Conservation (phyloP, 129 eudicot genomes). For the Lactuca saligna region DNA sequence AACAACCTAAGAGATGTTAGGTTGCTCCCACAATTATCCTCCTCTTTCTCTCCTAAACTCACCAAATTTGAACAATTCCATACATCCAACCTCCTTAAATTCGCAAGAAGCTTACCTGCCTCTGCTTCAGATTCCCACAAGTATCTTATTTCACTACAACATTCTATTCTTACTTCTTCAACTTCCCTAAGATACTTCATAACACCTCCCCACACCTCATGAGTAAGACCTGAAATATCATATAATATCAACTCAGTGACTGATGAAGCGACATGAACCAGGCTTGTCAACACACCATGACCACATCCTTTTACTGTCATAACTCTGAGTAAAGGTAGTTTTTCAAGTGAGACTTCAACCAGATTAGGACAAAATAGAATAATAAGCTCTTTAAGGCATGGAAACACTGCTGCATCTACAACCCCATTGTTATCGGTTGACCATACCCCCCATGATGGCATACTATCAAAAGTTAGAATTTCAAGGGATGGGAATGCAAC, state of each 20-base stretch:
- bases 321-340: conserved; percentile 2
- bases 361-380: neutral
- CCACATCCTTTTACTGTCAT: neutral
- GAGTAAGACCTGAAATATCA: neutral
- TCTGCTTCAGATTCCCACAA: conserved; percentile 9
- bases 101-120: conserved; percentile 11
- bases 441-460: conserved; percentile 44
- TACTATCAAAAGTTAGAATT: conserved; percentile 25
- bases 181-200: conserved; percentile 1
- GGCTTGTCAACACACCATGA: conserved; percentile 9
- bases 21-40: neutral
- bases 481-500: conserved; percentile 38
- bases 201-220: conserved; percentile 17
- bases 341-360: conserved; percentile 4
- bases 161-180: neutral
- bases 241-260: neutral
- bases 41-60: conserved; percentile 21
- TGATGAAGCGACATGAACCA: conserved; percentile 4
- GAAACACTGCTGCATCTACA: neutral
- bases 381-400: conserved; percentile 1
- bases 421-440: neutral
- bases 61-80: neutral
- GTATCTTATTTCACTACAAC: conserved; percentile 10
- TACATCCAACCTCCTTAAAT: conserved; percentile 7
- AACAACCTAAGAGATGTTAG: conserved; percentile 9